Evolutionary conservation across 768 basidiomycete genomes (phyloP).

Genomic region (Leccinum subgranulosum): DNA sequence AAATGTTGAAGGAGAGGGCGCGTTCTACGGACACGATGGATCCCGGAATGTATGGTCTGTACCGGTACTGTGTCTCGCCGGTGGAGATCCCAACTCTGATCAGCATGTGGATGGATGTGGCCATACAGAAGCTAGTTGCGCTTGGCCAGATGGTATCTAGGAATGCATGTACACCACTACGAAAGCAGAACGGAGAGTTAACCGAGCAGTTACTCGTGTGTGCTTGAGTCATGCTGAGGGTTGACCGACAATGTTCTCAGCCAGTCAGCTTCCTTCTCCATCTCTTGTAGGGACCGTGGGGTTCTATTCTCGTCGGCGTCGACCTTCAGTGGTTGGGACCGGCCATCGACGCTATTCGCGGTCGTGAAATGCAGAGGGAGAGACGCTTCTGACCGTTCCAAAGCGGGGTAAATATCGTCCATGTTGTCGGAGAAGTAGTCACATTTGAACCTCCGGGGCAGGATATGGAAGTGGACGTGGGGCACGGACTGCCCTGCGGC

Average conservation of each 20-base stretch:
- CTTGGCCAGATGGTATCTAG: constrained; percentile 35
- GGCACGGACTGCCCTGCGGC: constrained; percentile 71
- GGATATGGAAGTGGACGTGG: constrained; percentile 94
- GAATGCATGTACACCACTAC: constrained; percentile 4
- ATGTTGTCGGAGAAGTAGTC: constrained; percentile 63
- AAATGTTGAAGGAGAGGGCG: constrained; percentile 28
- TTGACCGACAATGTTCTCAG: constrained; percentile 51
- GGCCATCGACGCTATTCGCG: constrained; percentile 13
- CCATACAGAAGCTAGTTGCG: constrained; percentile 33
- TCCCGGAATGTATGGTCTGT: constrained; percentile 10
- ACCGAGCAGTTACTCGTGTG: not conserved
- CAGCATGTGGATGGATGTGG: constrained; percentile 37
- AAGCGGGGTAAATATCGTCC: constrained; percentile 75
- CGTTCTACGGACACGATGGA: constrained; percentile 22
- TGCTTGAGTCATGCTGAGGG: not conserved
- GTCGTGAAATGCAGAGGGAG: constrained; percentile 40
- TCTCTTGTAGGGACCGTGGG: constrained; percentile 67
- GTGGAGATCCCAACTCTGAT: constrained; percentile 19
- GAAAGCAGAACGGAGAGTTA: not conserved
- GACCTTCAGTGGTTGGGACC: constrained; percentile 45
- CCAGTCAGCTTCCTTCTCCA: constrained; percentile 78
- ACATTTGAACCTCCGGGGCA: constrained; percentile 73
- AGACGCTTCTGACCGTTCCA: constrained; percentile 62
- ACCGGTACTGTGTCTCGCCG: constrained; percentile 42
- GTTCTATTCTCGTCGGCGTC: constrained; percentile 67